Percentiles rank a stretch among this genome's conserved stretches.
phyloP scores from a whole-genome alignment of 441 rosid genomes.

The Populus hybrid region DNA sequence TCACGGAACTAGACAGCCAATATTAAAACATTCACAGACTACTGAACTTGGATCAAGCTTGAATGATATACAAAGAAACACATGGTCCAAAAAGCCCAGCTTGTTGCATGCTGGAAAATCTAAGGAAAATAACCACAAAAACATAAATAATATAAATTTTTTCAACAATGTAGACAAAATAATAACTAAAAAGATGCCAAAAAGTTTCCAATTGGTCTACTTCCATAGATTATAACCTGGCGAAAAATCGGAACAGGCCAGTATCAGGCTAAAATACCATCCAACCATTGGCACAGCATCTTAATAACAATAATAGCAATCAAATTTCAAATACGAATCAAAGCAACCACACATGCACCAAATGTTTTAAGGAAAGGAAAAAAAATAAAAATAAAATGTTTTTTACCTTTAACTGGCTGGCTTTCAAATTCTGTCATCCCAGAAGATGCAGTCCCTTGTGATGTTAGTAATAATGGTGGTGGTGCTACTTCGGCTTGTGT shows the following conservation, averaged over 20 bases:
- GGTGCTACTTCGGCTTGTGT: conserved; percentile 4
- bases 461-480: conserved; percentile 37
- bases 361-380: background rate
- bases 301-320: background rate
- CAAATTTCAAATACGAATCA: background rate
- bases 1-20: too few relatives aligned
- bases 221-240: background rate
- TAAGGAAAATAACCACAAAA: background rate
- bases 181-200: background rate
- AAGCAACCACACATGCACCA: background rate
- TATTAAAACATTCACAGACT: background rate
- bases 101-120: background rate
- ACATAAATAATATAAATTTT: background rate
- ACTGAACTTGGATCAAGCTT: background rate
- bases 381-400: background rate
- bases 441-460: conserved; percentile 47
- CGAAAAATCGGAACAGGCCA: background rate
- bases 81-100: background rate
- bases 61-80: background rate
- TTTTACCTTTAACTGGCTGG: conserved; percentile 42
- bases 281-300: background rate
- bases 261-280: background rate
- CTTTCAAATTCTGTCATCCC: conserved; percentile 43
- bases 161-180: background rate
- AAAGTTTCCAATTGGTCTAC: background rate